These are phyloP conservation scores for Penicillium diatomitis DNA, from an alignment of 495 filamentous ascomycete species.

Conservation along the genomic window DNA sequence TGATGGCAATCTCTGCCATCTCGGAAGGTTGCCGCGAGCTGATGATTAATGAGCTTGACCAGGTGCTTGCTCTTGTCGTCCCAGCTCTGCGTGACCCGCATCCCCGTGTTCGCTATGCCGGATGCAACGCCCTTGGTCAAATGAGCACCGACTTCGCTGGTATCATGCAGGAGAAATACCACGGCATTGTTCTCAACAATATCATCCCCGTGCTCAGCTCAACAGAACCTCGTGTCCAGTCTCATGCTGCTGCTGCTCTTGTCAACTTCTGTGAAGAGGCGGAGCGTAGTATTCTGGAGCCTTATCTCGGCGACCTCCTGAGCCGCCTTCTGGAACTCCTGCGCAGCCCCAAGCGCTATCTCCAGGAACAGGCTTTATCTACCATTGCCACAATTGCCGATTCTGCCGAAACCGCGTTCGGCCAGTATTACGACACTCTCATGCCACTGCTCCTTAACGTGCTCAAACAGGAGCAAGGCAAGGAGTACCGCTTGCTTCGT, in stretches of 20 bases:
- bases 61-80: conserved; percentile 87
- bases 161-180: conserved; percentile 96
- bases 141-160: conserved; percentile 99
- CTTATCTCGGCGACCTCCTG: conserved; percentile 84
- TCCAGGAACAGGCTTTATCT: conserved; percentile 95
- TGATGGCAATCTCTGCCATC: conserved; percentile 99
- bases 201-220: conserved; percentile 91
- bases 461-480: conserved; percentile 76
- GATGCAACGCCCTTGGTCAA: conserved; percentile 97
- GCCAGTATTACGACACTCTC: conserved; percentile 87
- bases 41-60: conserved; percentile 89
- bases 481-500: conserved; percentile 81
- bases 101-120: conserved; percentile 93
- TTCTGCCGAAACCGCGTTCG: conserved; percentile 90
- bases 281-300: conserved; percentile 83
- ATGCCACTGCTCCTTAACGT: conserved; percentile 94
- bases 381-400: conserved; percentile 99
- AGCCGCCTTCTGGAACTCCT: conserved; percentile 74
- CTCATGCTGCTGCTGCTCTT: conserved; percentile 90
- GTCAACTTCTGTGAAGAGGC: conserved; percentile 99
- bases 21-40: conserved; percentile 94
- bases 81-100: conserved; percentile 88
- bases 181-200: conserved; percentile 70
- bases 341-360: conserved; percentile 83
- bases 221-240: conserved; percentile 86